Percentiles rank a stretch among this genome's conserved stretches.
phyloP scores from a whole-genome alignment of 148 eudicot species.

The Camellia granthamiana region DNA sequence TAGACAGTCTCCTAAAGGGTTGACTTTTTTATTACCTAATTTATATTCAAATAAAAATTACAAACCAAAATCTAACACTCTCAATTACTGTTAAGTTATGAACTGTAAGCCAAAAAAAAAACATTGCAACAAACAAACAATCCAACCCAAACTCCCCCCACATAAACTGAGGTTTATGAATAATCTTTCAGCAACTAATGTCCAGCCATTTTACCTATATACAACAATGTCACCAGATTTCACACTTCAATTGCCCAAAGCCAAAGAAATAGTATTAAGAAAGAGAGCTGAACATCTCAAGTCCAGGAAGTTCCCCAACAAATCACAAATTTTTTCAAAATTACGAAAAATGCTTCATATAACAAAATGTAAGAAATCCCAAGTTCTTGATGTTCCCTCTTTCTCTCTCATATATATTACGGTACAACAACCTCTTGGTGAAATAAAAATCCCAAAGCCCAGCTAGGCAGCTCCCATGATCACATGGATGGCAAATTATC shows the following conservation, averaged over 20 bases:
- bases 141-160: too few relatives aligned
- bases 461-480: constrained; percentile 17
- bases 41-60: not conserved
- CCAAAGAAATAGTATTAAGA: not conserved
- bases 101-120: not conserved
- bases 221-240: too few relatives aligned
- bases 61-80: too few relatives aligned
- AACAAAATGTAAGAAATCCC: not conserved
- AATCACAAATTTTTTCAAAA: not conserved
- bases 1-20: too few relatives aligned
- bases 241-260: too few relatives aligned
- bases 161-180: too few relatives aligned
- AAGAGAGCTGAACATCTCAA: not conserved
- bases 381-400: not conserved
- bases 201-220: too few relatives aligned
- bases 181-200: too few relatives aligned
- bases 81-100: too few relatives aligned
- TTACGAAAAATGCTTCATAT: not conserved
- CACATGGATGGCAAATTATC: constrained; percentile 14
- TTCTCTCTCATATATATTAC: not conserved
- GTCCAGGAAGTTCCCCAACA: not conserved
- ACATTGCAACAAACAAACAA: not conserved
- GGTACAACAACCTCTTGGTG: not conserved
- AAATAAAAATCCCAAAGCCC: constrained; percentile 11
- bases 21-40: not conserved